These are phyloP conservation scores for Acacia melanoxylon DNA, from an alignment of 306 rosid species.

Conservation along the genomic window DNA sequence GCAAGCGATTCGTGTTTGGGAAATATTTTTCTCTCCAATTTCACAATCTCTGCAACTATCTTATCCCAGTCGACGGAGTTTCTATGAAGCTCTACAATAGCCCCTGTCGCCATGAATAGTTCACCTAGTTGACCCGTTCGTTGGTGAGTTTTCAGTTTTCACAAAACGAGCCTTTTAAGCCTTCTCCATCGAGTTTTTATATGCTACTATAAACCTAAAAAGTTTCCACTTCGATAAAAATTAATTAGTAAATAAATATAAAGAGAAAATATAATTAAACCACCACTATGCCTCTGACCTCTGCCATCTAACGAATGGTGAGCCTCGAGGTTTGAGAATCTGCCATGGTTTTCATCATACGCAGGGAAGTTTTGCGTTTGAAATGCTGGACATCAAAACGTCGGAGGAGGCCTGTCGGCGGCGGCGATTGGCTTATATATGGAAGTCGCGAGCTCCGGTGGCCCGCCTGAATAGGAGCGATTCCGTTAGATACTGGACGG, in stretches of 20 bases:
- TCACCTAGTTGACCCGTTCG: background rate
- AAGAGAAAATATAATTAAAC: background rate
- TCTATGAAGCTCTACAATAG: slow-evolving; percentile 53
- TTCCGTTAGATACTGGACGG: background rate
- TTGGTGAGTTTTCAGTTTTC: background rate
- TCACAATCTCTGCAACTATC: slow-evolving; percentile 68
- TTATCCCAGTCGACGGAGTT: slow-evolving; percentile 48
- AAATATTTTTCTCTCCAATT: slow-evolving; percentile 72
- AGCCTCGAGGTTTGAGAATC: background rate
- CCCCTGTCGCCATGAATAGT: slow-evolving; percentile 44
- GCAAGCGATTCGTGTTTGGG: slow-evolving; percentile 89
- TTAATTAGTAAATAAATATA: background rate
- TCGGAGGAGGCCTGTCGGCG: background rate
- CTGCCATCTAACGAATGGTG: background rate
- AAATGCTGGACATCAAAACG: background rate
- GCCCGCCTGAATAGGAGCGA: background rate
- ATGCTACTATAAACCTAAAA: background rate
- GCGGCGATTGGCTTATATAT: background rate
- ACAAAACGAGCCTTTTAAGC: background rate
- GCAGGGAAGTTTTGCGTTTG: background rate
- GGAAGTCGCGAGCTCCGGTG: background rate
- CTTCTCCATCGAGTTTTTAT: background rate
- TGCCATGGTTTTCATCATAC: background rate
- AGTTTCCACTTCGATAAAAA: background rate
- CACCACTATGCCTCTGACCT: background rate